Evolutionary conservation across 805 yeast species (phyloP), one percentile per base, ranked within the genome.

Genomic region (Suhomyces emberorum): DNA sequence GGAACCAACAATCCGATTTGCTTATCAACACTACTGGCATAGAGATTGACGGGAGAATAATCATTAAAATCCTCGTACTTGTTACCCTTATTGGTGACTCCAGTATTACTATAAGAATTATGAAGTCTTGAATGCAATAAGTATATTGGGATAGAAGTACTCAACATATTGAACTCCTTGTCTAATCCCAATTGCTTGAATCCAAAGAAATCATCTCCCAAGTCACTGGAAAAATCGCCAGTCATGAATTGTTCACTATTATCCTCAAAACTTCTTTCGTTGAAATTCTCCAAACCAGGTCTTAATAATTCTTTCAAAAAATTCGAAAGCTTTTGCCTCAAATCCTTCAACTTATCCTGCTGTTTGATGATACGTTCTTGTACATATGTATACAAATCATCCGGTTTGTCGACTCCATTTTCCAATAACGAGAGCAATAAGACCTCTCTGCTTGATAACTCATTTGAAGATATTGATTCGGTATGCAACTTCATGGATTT

Each of bases 151-250:
- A 93, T 88, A 0, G 95, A 77, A 3, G 89, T 75, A 19, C 89
- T 83, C 33, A 88, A 62, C 55, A 91, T 67, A 8, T 91, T 89
- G 57, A 88, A 83, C 58, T 93, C 99, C 51, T 83, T 86, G 52
- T 91, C 98, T 35, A 93, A 65, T 0, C 98, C 98, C 32, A 93
- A 69, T 47, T 91, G 98, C 54, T 77, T 84, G 69, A 93, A 95
- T 0, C 99, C 99, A 65, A 95, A 95, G 72, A 89, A 93, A 63
- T 93, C 99, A 51, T 91, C 98, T 5, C 98, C 98, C 25, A 93
- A 65, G 42, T 89, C 96, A 49, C 77, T 83, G 1, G 96, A 83
- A 57, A 93, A 93, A 52, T 89, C 97, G 39, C 99, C 99, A 20
- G 93, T 84, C 46, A 91, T 63, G 55, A 89, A 93, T 59, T 91